Percentiles rank a stretch among this genome's conserved stretches.
These are phyloP conservation scores for Trametes coccinea DNA, from an alignment of 768 basidiomycete species.

Conservation along the genomic window DNA sequence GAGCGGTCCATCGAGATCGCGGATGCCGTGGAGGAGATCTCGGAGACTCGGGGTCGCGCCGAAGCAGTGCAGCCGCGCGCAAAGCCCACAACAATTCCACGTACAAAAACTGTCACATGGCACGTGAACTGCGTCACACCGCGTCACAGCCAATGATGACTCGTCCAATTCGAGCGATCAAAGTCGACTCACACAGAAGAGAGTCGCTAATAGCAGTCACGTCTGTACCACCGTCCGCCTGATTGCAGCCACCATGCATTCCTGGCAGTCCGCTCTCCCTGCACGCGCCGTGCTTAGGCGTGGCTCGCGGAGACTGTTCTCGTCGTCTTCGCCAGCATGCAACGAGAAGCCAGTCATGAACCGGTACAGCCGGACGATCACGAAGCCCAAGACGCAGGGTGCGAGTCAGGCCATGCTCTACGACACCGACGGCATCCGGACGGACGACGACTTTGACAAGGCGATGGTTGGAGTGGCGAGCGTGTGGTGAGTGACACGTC, in stretches of 20 bases:
- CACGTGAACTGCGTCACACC: constrained; percentile 12
- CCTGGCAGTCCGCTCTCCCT: constrained; percentile 14
- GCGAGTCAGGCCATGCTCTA: constrained; percentile 99
- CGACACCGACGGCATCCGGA: constrained; percentile 90
- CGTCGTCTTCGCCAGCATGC: constrained; percentile 17
- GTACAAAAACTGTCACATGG: neutral
- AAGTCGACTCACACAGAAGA: neutral
- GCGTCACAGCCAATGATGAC: constrained; percentile 21
- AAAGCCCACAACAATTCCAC: neutral
- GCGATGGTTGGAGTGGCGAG: constrained; percentile 98
- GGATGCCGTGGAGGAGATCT: constrained; percentile 9
- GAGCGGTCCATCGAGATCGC: constrained; percentile 11
- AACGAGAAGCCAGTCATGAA: constrained; percentile 43
- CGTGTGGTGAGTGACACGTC: constrained; percentile 71
- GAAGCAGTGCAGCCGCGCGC: constrained; percentile 14
- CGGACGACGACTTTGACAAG: constrained; percentile 85
- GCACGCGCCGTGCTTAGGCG: constrained; percentile 13
- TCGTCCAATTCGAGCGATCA: constrained; percentile 4
- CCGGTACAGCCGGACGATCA: constrained; percentile 77
- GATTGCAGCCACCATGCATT: constrained; percentile 15
- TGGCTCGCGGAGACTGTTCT: constrained; percentile 18
- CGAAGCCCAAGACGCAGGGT: constrained; percentile 91
- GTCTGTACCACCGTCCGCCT: neutral
- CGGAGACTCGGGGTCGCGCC: constrained; percentile 8
- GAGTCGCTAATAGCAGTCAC: neutral